Conservation (phyloP, 2,329 filamentous ascomycete species). For the Fusarium decemcellulare region DNA sequence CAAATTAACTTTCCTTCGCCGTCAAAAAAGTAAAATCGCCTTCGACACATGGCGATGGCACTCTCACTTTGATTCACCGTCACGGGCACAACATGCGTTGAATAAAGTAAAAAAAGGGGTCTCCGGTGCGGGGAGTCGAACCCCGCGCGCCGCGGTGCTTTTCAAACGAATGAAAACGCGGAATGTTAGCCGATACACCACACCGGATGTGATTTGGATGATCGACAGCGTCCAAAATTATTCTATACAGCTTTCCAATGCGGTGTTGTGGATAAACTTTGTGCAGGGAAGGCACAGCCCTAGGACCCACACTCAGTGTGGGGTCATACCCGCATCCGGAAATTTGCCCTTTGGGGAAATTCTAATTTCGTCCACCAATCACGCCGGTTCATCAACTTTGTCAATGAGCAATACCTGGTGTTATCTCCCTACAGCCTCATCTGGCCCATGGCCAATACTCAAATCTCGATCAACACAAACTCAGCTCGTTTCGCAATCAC, state of each 20-base stretch:
- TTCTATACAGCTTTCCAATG: neutral
- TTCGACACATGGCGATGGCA: too few relatives aligned
- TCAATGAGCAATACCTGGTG: too few relatives aligned
- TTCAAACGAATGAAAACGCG: neutral
- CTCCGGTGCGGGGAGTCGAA: constrained; percentile 14
- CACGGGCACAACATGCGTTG: too few relatives aligned
- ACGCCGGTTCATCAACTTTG: neutral
- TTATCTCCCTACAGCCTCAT: too few relatives aligned
- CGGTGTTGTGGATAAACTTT: neutral
- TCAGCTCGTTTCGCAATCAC: too few relatives aligned
- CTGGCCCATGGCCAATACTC: too few relatives aligned
- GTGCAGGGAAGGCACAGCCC: too few relatives aligned
- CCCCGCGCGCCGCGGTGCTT: constrained; percentile 3
- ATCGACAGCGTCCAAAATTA: neutral
- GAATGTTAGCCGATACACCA: constrained; percentile 14
- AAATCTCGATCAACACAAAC: too few relatives aligned
- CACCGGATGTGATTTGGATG: constrained; percentile 1
- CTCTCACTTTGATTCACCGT: too few relatives aligned
- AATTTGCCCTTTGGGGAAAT: neutral
- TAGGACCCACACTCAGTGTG: neutral
- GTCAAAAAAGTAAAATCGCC: too few relatives aligned
- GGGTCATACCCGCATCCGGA: neutral
- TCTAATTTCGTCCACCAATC: neutral
- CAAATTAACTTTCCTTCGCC: too few relatives aligned
- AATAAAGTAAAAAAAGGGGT: too few relatives aligned